Evolutionary conservation across 2,329 filamentous ascomycete genomes (phyloP), one percentile per base, ranked within the genome.

Genomic region (Chaetothyriales sp.): DNA sequence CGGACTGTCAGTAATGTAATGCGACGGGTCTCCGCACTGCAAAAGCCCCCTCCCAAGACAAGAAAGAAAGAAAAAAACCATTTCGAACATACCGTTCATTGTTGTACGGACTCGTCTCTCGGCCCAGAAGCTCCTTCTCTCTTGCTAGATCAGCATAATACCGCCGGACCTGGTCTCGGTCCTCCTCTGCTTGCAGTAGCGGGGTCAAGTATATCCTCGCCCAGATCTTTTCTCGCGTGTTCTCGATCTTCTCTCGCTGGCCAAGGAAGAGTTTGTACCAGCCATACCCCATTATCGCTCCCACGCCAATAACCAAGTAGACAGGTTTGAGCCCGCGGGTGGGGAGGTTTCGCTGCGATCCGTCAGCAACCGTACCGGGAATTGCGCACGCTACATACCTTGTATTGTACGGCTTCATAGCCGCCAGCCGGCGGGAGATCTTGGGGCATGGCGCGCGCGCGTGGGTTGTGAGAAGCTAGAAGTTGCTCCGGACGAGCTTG

Each of bases 211-310:
- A 81, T 70, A 98, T 94, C 65, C 92, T 84, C 55, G 86, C 80
- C 92, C 92, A 98, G 80, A 95, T 92, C 76, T 96, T 98, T 66
- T 98, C 92, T 62, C 92, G 86, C 57, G 82, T 86, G 60, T 95
- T 82, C 71, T 98, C 92, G 65, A 89, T 90, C 68, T 87, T 83
- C 71, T 98, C 92, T 61, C 87, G 78, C 60, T 90, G 84, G 52
- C 88, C 90, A 66, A 83, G 73, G 59, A 86, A 83, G 54, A 87
- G 72, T 70, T 83, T 84, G 71, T 86, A 96, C 77, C 92, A 95
- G 55, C 92, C 92, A 68, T 85, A 96, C 58, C 78, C 77, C 83
- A 93, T 89, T 60, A 95, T 72, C 50, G 76, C 76, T 60, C 80
- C 84, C 68, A 87, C 80, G 57, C 80, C 86, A 61, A 86, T 65